Percentiles rank a stretch among this genome's conserved stretches.
Evolutionary conservation across 768 basidiomycete species (phyloP).

Genomic region (Brasilioporus rufonigricans): DNA sequence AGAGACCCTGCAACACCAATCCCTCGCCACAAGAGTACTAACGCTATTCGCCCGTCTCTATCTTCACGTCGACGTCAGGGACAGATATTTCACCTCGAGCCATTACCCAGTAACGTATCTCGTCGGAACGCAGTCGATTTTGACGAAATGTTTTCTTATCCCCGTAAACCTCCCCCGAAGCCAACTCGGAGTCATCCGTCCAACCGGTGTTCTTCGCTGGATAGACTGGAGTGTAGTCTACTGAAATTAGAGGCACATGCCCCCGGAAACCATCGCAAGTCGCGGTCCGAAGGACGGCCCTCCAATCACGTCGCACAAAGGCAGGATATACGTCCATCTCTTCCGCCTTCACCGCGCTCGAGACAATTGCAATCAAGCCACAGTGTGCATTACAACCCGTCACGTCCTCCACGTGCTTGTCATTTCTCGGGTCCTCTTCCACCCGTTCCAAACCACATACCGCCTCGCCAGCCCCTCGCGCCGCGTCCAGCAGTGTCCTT

Average conservation of each 20-base stretch:
- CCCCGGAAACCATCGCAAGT: constrained; percentile 25
- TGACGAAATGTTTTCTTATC: constrained; percentile 13
- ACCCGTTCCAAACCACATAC: constrained; percentile 2
- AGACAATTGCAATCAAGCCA: constrained; percentile 12
- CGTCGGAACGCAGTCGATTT: constrained; percentile 1
- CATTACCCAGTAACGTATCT: neutral
- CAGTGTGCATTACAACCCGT: neutral
- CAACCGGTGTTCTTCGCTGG: constrained; percentile 30
- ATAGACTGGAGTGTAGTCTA: constrained; percentile 34
- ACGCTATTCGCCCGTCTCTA: constrained; percentile 1
- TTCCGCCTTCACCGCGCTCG: constrained; percentile 14
- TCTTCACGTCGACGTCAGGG: constrained; percentile 25
- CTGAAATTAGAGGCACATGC: constrained; percentile 31
- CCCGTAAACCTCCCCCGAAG: constrained; percentile 21
- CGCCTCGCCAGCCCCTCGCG: neutral
- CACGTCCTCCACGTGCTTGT: neutral
- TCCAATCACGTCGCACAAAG: neutral
- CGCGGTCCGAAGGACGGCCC: constrained; percentile 13
- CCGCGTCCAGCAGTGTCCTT: neutral
- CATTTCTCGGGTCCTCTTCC: constrained; percentile 8
- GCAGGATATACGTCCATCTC: constrained; percentile 21
- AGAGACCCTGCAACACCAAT: neutral
- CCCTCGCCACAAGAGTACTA: constrained; percentile 7
- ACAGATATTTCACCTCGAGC: constrained; percentile 22
- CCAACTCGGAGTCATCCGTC: constrained; percentile 9